These are phyloP conservation scores for Sclerotinia nivalis DNA, from an alignment of 2,329 filamentous ascomycete genomes.

Conservation along the genomic window DNA sequence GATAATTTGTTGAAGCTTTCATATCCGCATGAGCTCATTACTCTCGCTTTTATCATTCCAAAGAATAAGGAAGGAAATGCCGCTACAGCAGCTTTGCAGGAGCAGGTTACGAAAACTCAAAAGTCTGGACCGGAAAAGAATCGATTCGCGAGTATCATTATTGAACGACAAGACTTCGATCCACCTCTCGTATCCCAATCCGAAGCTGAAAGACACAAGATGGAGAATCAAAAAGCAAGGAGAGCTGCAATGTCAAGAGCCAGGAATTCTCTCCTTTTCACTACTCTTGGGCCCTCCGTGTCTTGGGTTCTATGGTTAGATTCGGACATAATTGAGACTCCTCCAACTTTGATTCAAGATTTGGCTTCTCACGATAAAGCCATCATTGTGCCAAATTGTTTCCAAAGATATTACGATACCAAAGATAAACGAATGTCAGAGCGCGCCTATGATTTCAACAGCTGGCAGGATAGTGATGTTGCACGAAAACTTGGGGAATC, in stretches of 20 bases:
- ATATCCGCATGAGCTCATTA: conserved; percentile 94
- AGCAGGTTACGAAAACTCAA: conserved; percentile 82
- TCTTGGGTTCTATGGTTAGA: conserved; percentile 98
- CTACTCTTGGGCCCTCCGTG: conserved; percentile 84
- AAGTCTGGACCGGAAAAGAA: conserved; percentile 71
- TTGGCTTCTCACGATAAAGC: conserved; percentile 83
- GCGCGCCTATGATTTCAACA: conserved; percentile 95
- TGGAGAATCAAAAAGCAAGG: conserved; percentile 83
- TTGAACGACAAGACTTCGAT: conserved; percentile 93
- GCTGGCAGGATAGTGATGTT: conserved; percentile 86
- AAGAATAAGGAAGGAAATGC: conserved; percentile 90
- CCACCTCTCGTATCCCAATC: conserved; percentile 76
- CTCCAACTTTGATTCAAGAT: conserved; percentile 83
- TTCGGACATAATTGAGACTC: conserved; percentile 87
- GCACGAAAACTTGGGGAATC: conserved; percentile 72
- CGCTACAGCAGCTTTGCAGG: conserved; percentile 80
- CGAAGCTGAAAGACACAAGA: conserved; percentile 87
- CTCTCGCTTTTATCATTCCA: conserved; percentile 92
- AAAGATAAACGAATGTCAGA: conserved; percentile 70
- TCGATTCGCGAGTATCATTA: conserved; percentile 90
- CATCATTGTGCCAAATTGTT: conserved; percentile 95
- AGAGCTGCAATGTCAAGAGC: conserved; percentile 90
- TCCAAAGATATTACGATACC: conserved; percentile 76
- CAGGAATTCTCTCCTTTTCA: conserved; percentile 92
- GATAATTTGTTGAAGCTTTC: conserved; percentile 80